Conservation (phyloP, 257 asterid genomes). For the Penstemon davidsonii region DNA sequence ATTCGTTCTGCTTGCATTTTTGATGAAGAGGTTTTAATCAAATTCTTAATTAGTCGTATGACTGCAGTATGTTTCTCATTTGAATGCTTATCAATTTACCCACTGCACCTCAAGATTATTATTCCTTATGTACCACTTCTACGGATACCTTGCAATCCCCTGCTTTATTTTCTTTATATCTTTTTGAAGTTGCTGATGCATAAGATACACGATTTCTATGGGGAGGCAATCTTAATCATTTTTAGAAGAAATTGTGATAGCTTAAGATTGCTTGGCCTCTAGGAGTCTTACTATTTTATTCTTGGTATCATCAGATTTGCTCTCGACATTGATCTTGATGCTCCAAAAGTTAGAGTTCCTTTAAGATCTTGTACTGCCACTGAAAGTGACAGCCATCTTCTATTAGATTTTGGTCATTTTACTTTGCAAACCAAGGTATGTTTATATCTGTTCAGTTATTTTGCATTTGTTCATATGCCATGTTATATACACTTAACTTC, state of each 20-base stretch:
- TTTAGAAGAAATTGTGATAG: slow-evolving; percentile 2
- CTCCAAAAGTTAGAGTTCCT: slow-evolving; percentile 98
- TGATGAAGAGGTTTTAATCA: slow-evolving; percentile 3
- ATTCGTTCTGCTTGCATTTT: not conserved
- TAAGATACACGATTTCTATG: slow-evolving; percentile 1
- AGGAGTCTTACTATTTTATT: slow-evolving; percentile 22
- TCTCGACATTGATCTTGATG: slow-evolving; percentile 98
- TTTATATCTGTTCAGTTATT: slow-evolving; percentile 12
- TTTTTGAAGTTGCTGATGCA: slow-evolving; percentile 15
- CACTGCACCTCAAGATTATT: slow-evolving; percentile 5
- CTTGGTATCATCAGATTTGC: slow-evolving; percentile 66
- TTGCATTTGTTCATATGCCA: slow-evolving; percentile 21
- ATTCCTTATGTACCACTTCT: not conserved
- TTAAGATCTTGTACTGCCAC: slow-evolving; percentile 53
- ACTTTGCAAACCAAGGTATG: slow-evolving; percentile 85
- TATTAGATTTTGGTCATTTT: slow-evolving; percentile 94
- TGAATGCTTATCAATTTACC: not conserved
- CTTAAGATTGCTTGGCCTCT: slow-evolving; percentile 24
- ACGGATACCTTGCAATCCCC: not conserved
- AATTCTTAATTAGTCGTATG: not conserved
- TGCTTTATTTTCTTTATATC: not conserved
- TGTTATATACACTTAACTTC: slow-evolving; percentile 22
- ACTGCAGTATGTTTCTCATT: slow-evolving; percentile 1
- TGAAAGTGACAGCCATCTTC: slow-evolving; percentile 68
- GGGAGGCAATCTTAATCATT: not conserved